Evolutionary conservation across 2,329 filamentous ascomycete species (phyloP).

Genomic region (Fusarium acutatum): DNA sequence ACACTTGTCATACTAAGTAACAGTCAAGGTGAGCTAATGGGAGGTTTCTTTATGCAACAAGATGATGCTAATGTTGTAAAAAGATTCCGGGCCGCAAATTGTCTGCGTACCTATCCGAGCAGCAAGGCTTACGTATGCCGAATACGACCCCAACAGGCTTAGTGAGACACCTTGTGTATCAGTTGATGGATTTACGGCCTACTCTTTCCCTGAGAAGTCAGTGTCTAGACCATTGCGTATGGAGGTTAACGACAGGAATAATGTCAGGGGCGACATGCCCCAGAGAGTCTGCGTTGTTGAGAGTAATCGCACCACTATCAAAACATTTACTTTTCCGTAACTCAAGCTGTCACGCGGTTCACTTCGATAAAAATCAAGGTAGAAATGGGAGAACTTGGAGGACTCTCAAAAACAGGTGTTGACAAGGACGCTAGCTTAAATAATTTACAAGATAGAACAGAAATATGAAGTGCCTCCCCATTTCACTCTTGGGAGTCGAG

Average conservation of each 20-base stretch:
- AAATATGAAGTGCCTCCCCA: background rate
- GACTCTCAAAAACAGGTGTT: conserved; percentile 12
- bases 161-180: conserved; percentile 5
- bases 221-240: conserved; percentile 55
- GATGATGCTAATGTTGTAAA: background rate
- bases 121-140: conserved; percentile 47
- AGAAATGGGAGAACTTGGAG: background rate
- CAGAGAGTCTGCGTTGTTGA: conserved; percentile 61
- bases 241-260: conserved; percentile 58
- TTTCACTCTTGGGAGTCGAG: background rate
- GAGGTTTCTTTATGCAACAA: background rate
- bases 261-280: conserved; percentile 57
- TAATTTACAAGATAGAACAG: conserved; percentile 32
- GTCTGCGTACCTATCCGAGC: conserved; percentile 50
- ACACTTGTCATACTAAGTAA: conserved; percentile 68
- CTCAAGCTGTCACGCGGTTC: background rate
- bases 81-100: conserved; percentile 42
- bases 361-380: background rate
- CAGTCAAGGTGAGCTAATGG: conserved; percentile 45
- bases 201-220: conserved; percentile 42
- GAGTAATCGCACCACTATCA: conserved; percentile 56
- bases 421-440: conserved; percentile 30
- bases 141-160: conserved; percentile 43
- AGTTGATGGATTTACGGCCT: conserved; percentile 28
- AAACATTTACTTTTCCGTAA: conserved; percentile 54